Conservation (phyloP, 768 basidiomycete species). For the Steccherinum ochraceum region DNA sequence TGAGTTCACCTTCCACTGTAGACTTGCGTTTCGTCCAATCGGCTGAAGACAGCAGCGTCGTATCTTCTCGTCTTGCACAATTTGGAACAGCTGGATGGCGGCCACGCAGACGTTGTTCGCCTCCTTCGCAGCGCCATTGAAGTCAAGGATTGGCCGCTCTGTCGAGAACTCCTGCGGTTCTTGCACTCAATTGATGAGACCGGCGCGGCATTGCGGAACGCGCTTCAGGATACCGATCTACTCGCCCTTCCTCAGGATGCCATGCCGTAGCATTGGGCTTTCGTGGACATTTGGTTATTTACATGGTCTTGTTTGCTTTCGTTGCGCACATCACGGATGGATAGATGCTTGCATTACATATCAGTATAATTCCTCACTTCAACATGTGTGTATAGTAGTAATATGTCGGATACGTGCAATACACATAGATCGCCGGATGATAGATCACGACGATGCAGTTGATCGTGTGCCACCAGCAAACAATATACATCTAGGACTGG, state of each 20-base stretch:
- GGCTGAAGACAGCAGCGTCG: conserved; percentile 83
- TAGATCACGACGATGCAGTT: too few relatives aligned
- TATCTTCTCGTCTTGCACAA: conserved; percentile 93
- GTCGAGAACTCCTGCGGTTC: conserved; percentile 88
- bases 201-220: conserved; percentile 61
- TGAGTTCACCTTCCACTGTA: conserved; percentile 21
- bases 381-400: too few relatives aligned
- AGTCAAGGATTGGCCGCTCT: conserved; percentile 83
- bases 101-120: conserved; percentile 73
- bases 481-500: too few relatives aligned
- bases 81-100: conserved; percentile 81
- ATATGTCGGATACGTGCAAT: too few relatives aligned
- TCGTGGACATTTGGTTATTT: too few relatives aligned
- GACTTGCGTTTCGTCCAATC: conserved; percentile 67
- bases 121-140: conserved; percentile 72
- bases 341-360: too few relatives aligned
- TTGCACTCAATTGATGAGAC: conserved; percentile 88
- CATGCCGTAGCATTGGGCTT: not conserved
- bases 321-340: too few relatives aligned
- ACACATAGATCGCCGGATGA: too few relatives aligned
- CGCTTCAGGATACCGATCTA: conserved; percentile 48
- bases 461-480: too few relatives aligned
- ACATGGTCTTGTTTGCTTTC: too few relatives aligned
- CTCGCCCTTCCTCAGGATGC: conserved; percentile 6
- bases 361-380: too few relatives aligned